A percentile compares a stretch with the other conserved stretches of the same genome.
These are phyloP conservation scores for Aspergillus fischeri DNA, from an alignment of 2,329 filamentous ascomycete genomes.

Conservation along the genomic window DNA sequence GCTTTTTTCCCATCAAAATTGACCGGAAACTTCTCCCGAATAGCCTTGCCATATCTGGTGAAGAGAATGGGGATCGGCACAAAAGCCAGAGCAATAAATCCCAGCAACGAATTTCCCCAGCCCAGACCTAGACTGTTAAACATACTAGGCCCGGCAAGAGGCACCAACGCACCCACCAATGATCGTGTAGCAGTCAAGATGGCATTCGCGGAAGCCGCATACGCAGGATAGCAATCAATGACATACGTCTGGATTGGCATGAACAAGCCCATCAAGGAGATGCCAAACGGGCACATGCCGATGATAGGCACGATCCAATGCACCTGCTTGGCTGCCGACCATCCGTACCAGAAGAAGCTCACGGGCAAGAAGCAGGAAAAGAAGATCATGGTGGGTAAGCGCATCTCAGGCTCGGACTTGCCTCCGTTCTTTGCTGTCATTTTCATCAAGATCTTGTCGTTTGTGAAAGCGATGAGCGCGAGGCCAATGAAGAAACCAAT, in stretches of 20 bases:
- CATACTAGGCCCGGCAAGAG: slow-evolving; percentile 54
- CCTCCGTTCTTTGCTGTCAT: slow-evolving; percentile 35
- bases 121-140: slow-evolving; percentile 43
- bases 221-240: slow-evolving; percentile 51
- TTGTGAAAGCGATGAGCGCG: slow-evolving; percentile 32
- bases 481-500: slow-evolving; percentile 40
- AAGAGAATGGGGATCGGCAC: slow-evolving; percentile 34
- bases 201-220: slow-evolving; percentile 49
- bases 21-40: slow-evolving; percentile 20
- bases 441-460: slow-evolving; percentile 29
- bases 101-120: slow-evolving; percentile 52
- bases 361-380: slow-evolving; percentile 52
- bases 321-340: slow-evolving; percentile 49
- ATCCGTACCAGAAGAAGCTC: slow-evolving; percentile 57
- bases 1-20: slow-evolving; percentile 5
- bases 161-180: slow-evolving; percentile 55
- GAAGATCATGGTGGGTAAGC: slow-evolving; percentile 53
- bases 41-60: slow-evolving; percentile 6
- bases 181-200: slow-evolving; percentile 53
- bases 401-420: slow-evolving; percentile 44
- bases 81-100: slow-evolving; percentile 51
- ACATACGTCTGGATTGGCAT: slow-evolving; percentile 58
- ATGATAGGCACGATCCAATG: slow-evolving; percentile 61
- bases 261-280: slow-evolving; percentile 55
- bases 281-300: slow-evolving; percentile 52